Base-by-base conservation (phyloP, 208 protist species). In the Porcisia deanei region DNA sequence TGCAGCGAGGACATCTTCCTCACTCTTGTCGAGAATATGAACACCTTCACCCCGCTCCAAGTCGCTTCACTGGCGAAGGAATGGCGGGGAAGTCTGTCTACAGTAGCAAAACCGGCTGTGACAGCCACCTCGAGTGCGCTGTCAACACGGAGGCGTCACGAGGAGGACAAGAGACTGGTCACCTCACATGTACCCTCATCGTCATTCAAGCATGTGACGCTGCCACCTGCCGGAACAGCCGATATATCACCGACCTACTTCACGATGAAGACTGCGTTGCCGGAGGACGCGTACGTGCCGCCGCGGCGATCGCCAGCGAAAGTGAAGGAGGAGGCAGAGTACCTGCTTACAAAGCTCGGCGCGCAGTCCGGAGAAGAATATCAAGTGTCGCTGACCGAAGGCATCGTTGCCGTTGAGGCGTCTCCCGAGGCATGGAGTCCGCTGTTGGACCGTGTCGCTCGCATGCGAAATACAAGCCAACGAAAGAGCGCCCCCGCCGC, bases 1-100 rank as follows among this genome's bases (percentile, higher is more conserved):
- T 91, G 87, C 87, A 89, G 79, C 61, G 88, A 92, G 14, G 82
- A 85, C 64, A 80, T 90, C n/a, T 92, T 94, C 70, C 74, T 85
- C 59, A 78, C 85, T 54, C 84, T 92, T 68, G 88, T 76, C 0
- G 81, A 88, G 67, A 86, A 94, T 72, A 71, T 92, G 72, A 81
- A 82, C 66, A 74, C 76, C 20, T 91, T 92, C 67, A 86, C 80
- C 14, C 84, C 88, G 70, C 76, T 87, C 25, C 77, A 94, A 75
- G 82, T 85, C 25, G 68, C 76, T 8, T 79, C 76, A 6, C 84
- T 94, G 25, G 73, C 64, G 20, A 84, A 81, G 41, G 81, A 91
- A 74, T 91, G 86, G 87, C 75, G 71, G n/a, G 64, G 77, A 3
- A 68, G 73, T 20, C 52, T 77, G 43, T 52, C 66, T n/a, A 70